Evolutionary conservation across 345 rosid genomes (phyloP).

Genomic region (Excoecaria cochinchinensis): DNA sequence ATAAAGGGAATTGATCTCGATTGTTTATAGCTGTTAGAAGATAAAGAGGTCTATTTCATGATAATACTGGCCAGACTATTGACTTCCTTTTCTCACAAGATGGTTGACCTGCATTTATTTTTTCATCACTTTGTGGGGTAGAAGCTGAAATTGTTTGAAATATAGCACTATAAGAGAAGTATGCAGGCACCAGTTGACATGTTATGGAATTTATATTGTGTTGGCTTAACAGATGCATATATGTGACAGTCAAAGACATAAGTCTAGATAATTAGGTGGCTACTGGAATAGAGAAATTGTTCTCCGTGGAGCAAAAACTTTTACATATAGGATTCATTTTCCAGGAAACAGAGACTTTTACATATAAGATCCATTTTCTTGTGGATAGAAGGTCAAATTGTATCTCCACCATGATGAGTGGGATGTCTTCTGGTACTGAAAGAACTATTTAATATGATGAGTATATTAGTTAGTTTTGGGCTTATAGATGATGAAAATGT

Average conservation of each 20-base stretch:
- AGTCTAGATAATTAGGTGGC: not conserved
- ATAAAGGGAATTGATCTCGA: not conserved
- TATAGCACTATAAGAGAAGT: not conserved
- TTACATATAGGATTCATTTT: not conserved
- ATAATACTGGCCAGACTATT: not conserved
- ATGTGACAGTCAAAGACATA: not conserved
- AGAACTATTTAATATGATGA: not conserved
- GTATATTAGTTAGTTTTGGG: not conserved
- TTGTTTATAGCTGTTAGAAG: not conserved
- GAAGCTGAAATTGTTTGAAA: not conserved
- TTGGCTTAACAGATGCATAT: not conserved
- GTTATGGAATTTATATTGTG: not conserved
- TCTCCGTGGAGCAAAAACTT: not conserved
- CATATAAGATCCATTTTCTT: not conserved
- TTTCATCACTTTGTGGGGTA: not conserved
- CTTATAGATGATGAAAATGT: not conserved
- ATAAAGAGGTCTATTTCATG: not conserved
- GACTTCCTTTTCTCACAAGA: constrained; percentile 1
- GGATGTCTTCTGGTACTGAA: not conserved
- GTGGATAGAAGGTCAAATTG: not conserved
- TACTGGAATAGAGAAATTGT: not conserved
- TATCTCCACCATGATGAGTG: not conserved
- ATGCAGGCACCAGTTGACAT: not conserved
- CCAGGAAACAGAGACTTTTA: not conserved
- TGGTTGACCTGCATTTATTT: not conserved